Evolutionary conservation across 805 yeast species (phyloP), one percentile per base, ranked within the genome.

Genomic region (Candida germanica): DNA sequence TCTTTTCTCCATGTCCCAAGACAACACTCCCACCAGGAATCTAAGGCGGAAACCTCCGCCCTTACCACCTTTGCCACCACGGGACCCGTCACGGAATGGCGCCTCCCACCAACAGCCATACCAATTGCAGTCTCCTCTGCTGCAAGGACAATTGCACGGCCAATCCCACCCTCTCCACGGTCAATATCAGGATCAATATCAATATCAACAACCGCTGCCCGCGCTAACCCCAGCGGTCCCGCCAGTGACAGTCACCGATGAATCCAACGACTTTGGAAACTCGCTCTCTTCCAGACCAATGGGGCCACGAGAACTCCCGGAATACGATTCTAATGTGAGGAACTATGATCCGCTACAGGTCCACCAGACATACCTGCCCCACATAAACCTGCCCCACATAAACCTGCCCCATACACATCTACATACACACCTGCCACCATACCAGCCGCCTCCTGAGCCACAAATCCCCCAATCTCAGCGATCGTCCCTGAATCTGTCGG

Each of bases 261-360:
- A 21, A 8, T 21, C 9, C 7, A 21, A 8, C 23, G 10, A 21
- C 23, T 21, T 21, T 10, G 23, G 23, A 21, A 8, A 21, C 9
- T 8, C 23, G n/a, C n/a, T n/a, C n/a, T 27, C 39, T 23, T 65
- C 68, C 12, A 55, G 55, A 28, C 71, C 65, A 2, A 64, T 54
- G 54, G 72, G 72, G 1, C 72, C 72, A 2, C 58, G 59, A 44
- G 61, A 56, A 28, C 44, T 66, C 15, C 63, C 67, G 4, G 64
- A 59, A 12, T 66, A 64, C 37, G 54, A 54, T 15, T 33, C 33
- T 1, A 35, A 43, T 36, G 28, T 28, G 4, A 28, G 19, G 17
- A 34, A 34, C 29, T 34, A 39, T 13, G 42, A 38, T 24, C 29
- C 40, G 16, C 20, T n/a, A n/a, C n/a, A n/a, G n/a, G n/a, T n/a